These are phyloP conservation scores for Nannochloropsis gaditana DNA, from an alignment of 108 stramenopile species.

Conservation along the genomic window DNA sequence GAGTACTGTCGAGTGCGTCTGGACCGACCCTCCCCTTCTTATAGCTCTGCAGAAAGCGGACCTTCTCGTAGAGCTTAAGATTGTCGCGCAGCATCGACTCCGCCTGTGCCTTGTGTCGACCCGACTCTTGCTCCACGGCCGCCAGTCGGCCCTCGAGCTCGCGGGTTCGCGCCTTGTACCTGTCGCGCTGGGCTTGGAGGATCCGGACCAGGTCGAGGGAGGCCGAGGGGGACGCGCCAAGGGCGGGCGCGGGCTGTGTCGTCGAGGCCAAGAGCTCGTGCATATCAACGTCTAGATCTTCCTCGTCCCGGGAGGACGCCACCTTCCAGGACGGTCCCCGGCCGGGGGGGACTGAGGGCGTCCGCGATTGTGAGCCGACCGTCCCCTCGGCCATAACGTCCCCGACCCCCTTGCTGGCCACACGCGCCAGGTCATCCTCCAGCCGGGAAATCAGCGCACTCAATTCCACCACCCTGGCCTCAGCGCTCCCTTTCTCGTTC, in stretches of 20 bases:
- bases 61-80: constrained; percentile 50
- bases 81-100: constrained; percentile 48
- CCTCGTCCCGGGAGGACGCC: neutral
- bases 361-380: neutral
- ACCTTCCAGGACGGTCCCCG: constrained; percentile 23
- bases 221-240: neutral
- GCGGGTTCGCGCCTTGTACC: constrained; percentile 37
- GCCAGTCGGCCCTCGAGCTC: constrained; percentile 29
- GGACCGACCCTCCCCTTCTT: constrained; percentile 16
- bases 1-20: neutral
- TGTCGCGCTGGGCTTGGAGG: constrained; percentile 46
- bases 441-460: constrained; percentile 25
- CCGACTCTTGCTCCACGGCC: neutral
- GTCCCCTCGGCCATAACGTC: neutral
- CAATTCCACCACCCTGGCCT: constrained; percentile 23
- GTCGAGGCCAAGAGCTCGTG: neutral
- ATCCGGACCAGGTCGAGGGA: neutral
- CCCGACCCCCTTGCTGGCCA: neutral
- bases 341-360: neutral
- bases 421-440: constrained; percentile 40
- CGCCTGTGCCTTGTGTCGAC: neutral
- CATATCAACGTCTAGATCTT: neutral
- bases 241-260: no score
- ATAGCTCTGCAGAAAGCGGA: constrained; percentile 49
- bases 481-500: neutral